A percentile compares a stretch with the other conserved stretches of the same genome.
Conservation (phyloP, 2,329 filamentous ascomycete genomes). For the Aureobasidium sp. region DNA sequence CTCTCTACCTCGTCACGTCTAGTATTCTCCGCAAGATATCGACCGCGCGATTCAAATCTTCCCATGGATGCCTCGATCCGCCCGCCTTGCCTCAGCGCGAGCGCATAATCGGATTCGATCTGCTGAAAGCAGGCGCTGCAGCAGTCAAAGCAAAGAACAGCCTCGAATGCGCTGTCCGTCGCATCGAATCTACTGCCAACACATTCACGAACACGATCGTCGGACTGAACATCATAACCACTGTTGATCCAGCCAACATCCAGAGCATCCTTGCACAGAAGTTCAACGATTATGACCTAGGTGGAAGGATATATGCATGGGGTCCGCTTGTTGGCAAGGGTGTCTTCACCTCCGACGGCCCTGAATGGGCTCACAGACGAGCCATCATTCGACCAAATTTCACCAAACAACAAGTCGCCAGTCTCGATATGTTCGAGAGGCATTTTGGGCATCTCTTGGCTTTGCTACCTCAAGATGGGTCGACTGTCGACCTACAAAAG, state of each 20-base stretch:
- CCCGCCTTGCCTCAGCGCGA: background rate
- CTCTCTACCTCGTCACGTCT: background rate
- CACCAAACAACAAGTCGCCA: constrained; percentile 44
- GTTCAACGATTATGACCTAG: constrained; percentile 34
- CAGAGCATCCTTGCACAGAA: constrained; percentile 34
- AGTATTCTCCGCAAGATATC: background rate
- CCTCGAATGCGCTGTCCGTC: background rate
- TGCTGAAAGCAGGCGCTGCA: background rate
- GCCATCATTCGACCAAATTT: constrained; percentile 48
- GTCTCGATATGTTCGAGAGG: constrained; percentile 51
- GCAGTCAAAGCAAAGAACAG: background rate
- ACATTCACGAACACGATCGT: background rate
- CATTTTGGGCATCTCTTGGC: constrained; percentile 53
- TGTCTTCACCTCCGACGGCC: constrained; percentile 38
- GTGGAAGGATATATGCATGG: background rate
- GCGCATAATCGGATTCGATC: background rate
- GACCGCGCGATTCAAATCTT: background rate
- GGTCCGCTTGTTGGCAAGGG: constrained; percentile 27
- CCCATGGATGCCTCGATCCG: background rate
- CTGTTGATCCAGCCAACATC: constrained; percentile 35
- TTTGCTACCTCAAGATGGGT: constrained; percentile 49
- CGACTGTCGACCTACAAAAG: constrained; percentile 52
- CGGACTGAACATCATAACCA: background rate
- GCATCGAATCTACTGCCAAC: background rate
- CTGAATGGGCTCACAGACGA: constrained; percentile 21